Conservation (phyloP, 2,329 filamentous ascomycete species). For the Bisporella sp. region DNA sequence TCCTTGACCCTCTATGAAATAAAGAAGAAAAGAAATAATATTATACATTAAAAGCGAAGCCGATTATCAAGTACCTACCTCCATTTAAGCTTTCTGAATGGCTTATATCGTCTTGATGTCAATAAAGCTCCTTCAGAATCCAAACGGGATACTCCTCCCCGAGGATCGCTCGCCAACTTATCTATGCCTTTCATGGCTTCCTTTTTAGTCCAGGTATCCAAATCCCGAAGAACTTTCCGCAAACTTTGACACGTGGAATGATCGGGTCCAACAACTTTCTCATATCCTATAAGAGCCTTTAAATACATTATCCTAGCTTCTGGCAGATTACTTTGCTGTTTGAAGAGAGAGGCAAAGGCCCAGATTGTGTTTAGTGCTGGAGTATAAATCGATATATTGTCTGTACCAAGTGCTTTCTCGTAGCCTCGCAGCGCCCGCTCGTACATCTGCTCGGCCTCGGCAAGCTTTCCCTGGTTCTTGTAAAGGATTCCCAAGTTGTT, state of each 20-base stretch:
- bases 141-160: not conserved
- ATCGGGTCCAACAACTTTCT: slow-evolving; percentile 10
- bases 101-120: not conserved
- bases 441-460: slow-evolving; percentile 2
- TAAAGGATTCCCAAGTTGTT: not conserved
- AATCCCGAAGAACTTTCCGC: slow-evolving; percentile 3
- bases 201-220: not conserved
- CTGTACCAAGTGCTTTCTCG: slow-evolving; percentile 19
- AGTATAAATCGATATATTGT: slow-evolving; percentile 15
- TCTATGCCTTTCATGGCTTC: not conserved
- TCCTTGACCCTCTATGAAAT: too few species aligned
- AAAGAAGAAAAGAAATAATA: too few species aligned
- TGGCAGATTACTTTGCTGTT: slow-evolving; percentile 15
- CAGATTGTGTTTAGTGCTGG: slow-evolving; percentile 5
- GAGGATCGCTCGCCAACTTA: not conserved
- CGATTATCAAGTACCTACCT: too few species aligned
- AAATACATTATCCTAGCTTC: slow-evolving; percentile 15
- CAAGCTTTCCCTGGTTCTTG: slow-evolving; percentile 12
- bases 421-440: slow-evolving; percentile 10
- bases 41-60: too few species aligned
- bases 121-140: not conserved
- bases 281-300: slow-evolving; percentile 11
- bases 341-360: slow-evolving; percentile 13
- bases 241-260: slow-evolving; percentile 7
- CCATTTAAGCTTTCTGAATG: not conserved